A percentile compares a stretch with the other conserved stretches of the same genome.
Evolutionary conservation across 2,329 filamentous ascomycete species (phyloP).

Genomic region (Calonectria hongkongensis): DNA sequence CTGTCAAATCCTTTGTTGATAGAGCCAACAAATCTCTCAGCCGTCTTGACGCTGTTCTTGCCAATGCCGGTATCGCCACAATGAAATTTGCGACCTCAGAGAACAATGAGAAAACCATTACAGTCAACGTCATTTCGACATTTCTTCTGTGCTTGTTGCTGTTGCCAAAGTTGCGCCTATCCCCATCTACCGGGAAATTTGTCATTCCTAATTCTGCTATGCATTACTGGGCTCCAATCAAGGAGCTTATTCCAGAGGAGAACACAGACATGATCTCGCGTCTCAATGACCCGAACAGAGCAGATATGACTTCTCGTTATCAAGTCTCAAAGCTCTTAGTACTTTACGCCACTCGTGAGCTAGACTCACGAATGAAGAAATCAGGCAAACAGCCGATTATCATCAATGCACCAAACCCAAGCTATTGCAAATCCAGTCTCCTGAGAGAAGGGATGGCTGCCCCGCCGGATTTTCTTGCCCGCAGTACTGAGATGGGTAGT

Average conservation of each 20-base stretch:
- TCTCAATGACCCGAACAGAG: conserved; percentile 55
- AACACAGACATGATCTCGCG: conserved; percentile 52
- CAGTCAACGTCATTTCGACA: conserved; percentile 53
- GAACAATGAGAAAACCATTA: conserved; percentile 69
- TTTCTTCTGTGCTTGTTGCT: conserved; percentile 50
- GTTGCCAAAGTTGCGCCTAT: conserved; percentile 52
- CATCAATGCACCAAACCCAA: conserved; percentile 64
- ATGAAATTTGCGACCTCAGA: conserved; percentile 61
- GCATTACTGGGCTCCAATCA: conserved; percentile 52
- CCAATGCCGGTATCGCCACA: conserved; percentile 66
- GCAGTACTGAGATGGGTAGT: conserved; percentile 67
- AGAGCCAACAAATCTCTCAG: conserved; percentile 53
- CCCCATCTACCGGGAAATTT: conserved; percentile 41
- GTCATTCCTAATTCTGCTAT: conserved; percentile 51
- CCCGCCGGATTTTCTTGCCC: conserved; percentile 58
- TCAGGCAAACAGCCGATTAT: conserved; percentile 48
- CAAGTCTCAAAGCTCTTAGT: conserved; percentile 58
- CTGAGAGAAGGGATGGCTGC: conserved; percentile 37
- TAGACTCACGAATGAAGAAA: conserved; percentile 44
- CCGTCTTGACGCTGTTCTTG: conserved; percentile 66
- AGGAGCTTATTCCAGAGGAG: conserved; percentile 45
- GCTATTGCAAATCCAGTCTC: conserved; percentile 62
- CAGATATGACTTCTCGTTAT: conserved; percentile 57
- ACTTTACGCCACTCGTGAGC: conserved; percentile 56
- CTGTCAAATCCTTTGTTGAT: conserved; percentile 63